Conservation (phyloP, 805 yeast genomes). For the Komagataella kurtzmanii region DNA sequence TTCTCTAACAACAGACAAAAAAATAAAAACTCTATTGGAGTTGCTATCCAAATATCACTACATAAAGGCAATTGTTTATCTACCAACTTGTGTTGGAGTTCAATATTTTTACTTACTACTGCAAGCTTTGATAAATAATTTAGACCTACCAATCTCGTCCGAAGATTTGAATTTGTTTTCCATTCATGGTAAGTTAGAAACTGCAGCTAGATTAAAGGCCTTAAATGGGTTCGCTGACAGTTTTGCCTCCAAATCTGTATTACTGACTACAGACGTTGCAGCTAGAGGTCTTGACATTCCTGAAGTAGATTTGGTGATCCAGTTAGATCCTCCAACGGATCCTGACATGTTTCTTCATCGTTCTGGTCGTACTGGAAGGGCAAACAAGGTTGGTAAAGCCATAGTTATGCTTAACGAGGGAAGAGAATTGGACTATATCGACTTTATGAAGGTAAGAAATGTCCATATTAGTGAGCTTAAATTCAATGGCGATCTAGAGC, state of each 20-base stretch:
- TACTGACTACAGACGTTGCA: conserved; percentile 96
- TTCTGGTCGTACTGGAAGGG: conserved; percentile 92
- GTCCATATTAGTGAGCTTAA: conserved; percentile 33
- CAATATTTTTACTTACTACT: conserved; percentile 58
- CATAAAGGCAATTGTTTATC: conserved; percentile 78
- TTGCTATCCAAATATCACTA: conserved; percentile 40
- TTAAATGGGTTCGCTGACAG: conserved; percentile 44
- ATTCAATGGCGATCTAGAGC: conserved; percentile 9
- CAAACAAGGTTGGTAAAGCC: conserved; percentile 73
- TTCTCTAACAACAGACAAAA: conserved; percentile 42
- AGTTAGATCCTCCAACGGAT: conserved; percentile 88
- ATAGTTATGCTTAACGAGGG: conserved; percentile 60
- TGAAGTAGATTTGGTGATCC: conserved; percentile 83
- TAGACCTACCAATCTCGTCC: conserved; percentile 5
- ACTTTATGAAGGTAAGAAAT: conserved; percentile 63
- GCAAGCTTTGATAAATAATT: conserved; percentile 21
- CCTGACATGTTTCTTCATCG: conserved; percentile 87
- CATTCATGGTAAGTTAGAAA: conserved; percentile 83
- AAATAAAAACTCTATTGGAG: conserved; percentile 44
- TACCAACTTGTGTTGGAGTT: conserved; percentile 83
- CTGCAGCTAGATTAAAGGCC: conserved; percentile 67
- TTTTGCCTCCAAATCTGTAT: conserved; percentile 34
- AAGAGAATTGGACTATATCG: conserved; percentile 71
- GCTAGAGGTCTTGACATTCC: conserved; percentile 95
- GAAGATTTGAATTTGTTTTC: conserved; percentile 37